Evolutionary conservation across 495 filamentous ascomycete genomes (phyloP).

Genomic region (Evernia prunastri): DNA sequence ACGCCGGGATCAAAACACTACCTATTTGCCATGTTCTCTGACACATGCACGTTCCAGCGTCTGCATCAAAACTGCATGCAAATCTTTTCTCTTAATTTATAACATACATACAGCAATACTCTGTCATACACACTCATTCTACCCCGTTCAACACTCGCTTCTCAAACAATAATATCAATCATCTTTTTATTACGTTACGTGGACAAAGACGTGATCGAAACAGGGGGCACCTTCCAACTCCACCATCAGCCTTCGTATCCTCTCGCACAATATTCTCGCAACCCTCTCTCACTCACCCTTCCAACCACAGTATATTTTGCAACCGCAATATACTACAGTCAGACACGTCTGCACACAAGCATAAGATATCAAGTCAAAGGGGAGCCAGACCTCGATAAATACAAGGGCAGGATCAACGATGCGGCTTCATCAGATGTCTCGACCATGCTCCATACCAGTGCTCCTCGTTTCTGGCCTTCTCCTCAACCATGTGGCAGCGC

Average conservation of each 20-base stretch:
- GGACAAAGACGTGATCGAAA: constrained; percentile 1
- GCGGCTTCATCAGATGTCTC: constrained; percentile 22
- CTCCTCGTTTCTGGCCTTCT: constrained; percentile 25
- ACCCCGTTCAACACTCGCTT: neutral
- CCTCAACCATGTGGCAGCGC: constrained; percentile 22
- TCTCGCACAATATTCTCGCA: neutral
- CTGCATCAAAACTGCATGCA: neutral
- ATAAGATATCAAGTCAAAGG: neutral
- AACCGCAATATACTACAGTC: neutral
- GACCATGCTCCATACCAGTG: constrained; percentile 12
- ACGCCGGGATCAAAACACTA: constrained; percentile 16
- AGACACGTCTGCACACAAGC: neutral
- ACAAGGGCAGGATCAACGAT: constrained; percentile 10
- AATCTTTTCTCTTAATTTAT: neutral
- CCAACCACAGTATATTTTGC: neutral
- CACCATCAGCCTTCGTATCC: neutral
- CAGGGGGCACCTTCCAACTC: constrained; percentile 3
- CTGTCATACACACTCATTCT: neutral
- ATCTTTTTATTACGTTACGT: constrained; percentile 1
- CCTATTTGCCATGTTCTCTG: neutral
- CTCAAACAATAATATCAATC: neutral
- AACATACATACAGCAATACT: too few relatives aligned
- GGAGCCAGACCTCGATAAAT: neutral
- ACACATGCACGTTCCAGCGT: neutral
- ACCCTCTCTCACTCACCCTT: neutral